Conservation (phyloP, 2,329 filamentous ascomycete genomes). For the Lasiodiplodia sp. region DNA sequence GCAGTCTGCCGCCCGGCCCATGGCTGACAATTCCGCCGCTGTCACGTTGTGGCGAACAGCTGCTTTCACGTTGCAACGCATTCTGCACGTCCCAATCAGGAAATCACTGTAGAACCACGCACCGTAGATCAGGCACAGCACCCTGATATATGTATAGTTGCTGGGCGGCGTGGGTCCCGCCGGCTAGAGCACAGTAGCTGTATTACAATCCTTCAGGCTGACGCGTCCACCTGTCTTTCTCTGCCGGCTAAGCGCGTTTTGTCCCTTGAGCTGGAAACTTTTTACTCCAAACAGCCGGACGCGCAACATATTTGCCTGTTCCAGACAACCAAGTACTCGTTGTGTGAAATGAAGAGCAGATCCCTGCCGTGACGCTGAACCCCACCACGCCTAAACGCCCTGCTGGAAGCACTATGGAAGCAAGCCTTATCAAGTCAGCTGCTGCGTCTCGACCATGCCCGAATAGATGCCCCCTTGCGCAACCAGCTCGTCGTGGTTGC, state of each 20-base stretch:
- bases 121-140: slow-evolving; percentile 5
- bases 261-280: not conserved
- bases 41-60: not conserved
- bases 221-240: not conserved
- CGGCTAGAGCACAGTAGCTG: not conserved
- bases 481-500: slow-evolving; percentile 68
- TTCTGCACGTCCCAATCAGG: slow-evolving; percentile 19
- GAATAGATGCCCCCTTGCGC: slow-evolving; percentile 44
- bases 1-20: not conserved
- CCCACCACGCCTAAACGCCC: slow-evolving; percentile 22
- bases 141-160: not conserved
- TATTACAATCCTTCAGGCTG: slow-evolving; percentile 1
- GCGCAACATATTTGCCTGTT: not conserved
- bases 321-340: not conserved
- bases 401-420: slow-evolving; percentile 13
- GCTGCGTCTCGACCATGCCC: slow-evolving; percentile 47
- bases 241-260: not conserved
- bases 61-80: not conserved
- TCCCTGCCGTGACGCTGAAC: slow-evolving; percentile 17
- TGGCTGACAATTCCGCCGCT: not conserved
- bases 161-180: not conserved
- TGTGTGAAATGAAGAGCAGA: not conserved
- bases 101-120: not conserved
- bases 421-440: slow-evolving; percentile 39
- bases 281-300: slow-evolving; percentile 7